Evolutionary conservation across 352 stramenopile genomes (phyloP), one percentile per base, ranked within the genome.

Genomic region (Phytopythium delawarense): DNA sequence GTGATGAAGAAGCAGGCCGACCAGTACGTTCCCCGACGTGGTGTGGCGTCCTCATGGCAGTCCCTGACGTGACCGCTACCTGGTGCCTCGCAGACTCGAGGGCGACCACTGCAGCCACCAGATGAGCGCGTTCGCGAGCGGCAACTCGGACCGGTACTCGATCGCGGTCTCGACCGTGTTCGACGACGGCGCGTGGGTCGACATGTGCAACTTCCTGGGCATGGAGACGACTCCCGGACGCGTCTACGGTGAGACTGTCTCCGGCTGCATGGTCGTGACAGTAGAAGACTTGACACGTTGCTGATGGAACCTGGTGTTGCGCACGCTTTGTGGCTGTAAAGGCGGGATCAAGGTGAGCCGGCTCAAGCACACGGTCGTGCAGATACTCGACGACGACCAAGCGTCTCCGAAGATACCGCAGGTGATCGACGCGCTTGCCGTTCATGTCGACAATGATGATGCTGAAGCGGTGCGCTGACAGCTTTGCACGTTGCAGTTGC

Each of bases 161-260:
- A 72, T 79, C 23, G 48, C 64, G 12, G 87, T 91, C 46, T 74
- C 75, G 52, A 92, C 79, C 2, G 77, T 88, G 25, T 94, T 94
- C 66, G 86, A 94, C 57, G 66, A 89, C 44, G 86, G 86, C 1
- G 69, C 86, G 40, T 94, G 86, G 86, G 84, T 92, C 58, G 78
- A 91, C 13, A 92, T 94, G 77, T 94, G 86, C 55, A 63, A 74
- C 34, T 86, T 70, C 48, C 48, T 91, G 8, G 74, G 75, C 15
- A 77, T 92, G 50, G 40, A 51, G 13, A 78, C 76, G 1, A 70
- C 61, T 11, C 66, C 71, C 23, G 86, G 86, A n/a, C 72, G 63
- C 30, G 67, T 90, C 13, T 91, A 92, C n/a, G 86, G 86, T 92
- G 21, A 12, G 52, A 7, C 16, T 11, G 4, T 6, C 35, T 28